Conservation (phyloP, 768 basidiomycete genomes). For the Lepiota venenata region DNA sequence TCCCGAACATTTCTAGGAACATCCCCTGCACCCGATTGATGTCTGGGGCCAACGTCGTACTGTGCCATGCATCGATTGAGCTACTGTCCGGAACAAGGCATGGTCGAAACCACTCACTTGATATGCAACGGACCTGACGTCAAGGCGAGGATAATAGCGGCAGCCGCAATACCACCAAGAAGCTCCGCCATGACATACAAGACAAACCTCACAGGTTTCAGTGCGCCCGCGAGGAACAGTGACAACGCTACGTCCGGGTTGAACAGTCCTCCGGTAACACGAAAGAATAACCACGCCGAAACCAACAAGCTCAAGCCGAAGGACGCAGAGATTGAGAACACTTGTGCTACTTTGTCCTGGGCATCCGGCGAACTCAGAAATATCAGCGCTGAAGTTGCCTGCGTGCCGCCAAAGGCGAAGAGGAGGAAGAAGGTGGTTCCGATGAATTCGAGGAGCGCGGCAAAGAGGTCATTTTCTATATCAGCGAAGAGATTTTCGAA, state of each 20-base stretch:
- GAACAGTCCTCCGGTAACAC: slow-evolving; percentile 60
- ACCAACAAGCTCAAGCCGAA: slow-evolving; percentile 63
- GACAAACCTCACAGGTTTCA: slow-evolving; percentile 53
- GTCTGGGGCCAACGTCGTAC: slow-evolving; percentile 43
- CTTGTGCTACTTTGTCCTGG: slow-evolving; percentile 34
- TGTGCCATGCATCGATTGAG: slow-evolving; percentile 20
- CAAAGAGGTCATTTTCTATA: slow-evolving; percentile 37
- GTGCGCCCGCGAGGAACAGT: slow-evolving; percentile 51
- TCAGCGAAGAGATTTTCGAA: slow-evolving; percentile 14
- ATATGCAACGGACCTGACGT: slow-evolving; percentile 53
- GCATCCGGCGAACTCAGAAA: slow-evolving; percentile 15
- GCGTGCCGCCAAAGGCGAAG: slow-evolving; percentile 63
- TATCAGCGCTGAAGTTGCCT: slow-evolving; percentile 45
- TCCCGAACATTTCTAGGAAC: slow-evolving; percentile 74
- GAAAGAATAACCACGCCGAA: slow-evolving; percentile 67
- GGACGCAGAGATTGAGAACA: slow-evolving; percentile 53
- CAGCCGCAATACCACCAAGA: slow-evolving; percentile 54
- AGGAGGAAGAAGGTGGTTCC: slow-evolving; percentile 62
- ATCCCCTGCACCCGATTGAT: slow-evolving; percentile 55
- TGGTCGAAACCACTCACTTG: slow-evolving; percentile 37
- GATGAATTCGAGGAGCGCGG: slow-evolving; percentile 54
- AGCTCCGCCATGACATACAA: slow-evolving; percentile 63
- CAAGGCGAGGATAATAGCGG: slow-evolving; percentile 50
- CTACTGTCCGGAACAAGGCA: slow-evolving; percentile 1
- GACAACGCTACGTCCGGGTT: slow-evolving; percentile 63